Evolutionary conservation across 371 early-diverging fungal species (phyloP), one percentile per base, ranked within the genome.

Genomic region (Saksenaea vasiformis): DNA sequence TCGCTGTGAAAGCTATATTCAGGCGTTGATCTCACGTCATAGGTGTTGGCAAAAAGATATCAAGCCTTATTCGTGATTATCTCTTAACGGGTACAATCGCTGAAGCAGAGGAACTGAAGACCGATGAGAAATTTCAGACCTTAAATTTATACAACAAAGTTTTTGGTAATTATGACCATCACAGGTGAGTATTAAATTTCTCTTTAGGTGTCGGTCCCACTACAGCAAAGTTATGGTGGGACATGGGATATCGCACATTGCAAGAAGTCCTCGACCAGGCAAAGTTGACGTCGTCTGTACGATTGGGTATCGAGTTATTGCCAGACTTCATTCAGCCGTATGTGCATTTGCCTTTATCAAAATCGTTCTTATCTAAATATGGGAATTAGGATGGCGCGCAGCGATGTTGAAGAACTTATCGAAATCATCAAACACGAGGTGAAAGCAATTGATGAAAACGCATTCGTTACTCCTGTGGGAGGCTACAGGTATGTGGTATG

Each of bases 11-110:
- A 0, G 1, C 8, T 10, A 24, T 5, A 0, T 19, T 26, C 5
- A 19, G 2, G n/a, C n/a, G 22, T 13, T 9, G 19, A 28, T 17
- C 17, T 22, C 13, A 17, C 17, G 7, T 10, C 7, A 2, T 55
- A 76, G 83, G 85, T 1, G 67, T 83, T 51, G 85, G 85, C 7
- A 58, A 61, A 15, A 85, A 82, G 58, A 85, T 85, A 34, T 67
- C 72, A 1, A 54, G 70, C 1, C 60, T 70, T 55, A 73, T 82
- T 11, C 60, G 59, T 44, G 39, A 60, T 2, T 82, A 69, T 63
- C 41, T 85, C 3, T 54, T 69, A 14, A 80, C 74, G 2, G 82
- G 80, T 0, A 72, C 73, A 17, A 81, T 85, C 13, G 64, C 69
- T 13, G 84, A 80, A 54, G 79, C 83, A 24, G 76, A 77, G 26